These are phyloP conservation scores for Ustilago bromivora DNA, from an alignment of 1,284 basidiomycete genomes.

Conservation along the genomic window DNA sequence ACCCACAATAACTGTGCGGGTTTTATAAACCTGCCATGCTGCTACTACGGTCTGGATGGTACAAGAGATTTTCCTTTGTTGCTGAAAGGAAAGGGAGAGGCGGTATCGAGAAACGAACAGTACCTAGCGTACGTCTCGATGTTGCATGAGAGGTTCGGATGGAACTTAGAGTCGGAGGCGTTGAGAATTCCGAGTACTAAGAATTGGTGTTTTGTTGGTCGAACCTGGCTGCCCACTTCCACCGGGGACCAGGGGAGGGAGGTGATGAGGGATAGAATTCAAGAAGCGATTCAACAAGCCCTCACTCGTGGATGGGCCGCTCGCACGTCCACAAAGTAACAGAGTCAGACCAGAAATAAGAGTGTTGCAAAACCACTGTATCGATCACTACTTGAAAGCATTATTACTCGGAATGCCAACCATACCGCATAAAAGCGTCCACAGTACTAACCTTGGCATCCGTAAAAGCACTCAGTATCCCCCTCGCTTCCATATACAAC, in stretches of 20 bases:
- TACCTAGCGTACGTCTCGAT: conserved; percentile 68
- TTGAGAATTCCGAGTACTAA: conserved; percentile 90
- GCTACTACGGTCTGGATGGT: conserved; percentile 73
- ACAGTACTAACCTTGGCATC: conserved; percentile 53
- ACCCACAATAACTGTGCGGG: conserved; percentile 79
- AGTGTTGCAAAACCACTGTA: not conserved
- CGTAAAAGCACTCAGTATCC: conserved; percentile 44
- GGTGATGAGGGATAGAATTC: conserved; percentile 1
- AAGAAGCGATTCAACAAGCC: conserved; percentile 16
- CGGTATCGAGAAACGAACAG: conserved; percentile 69
- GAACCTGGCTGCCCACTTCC: not conserved
- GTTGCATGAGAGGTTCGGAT: conserved; percentile 76
- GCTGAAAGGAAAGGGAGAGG: not conserved
- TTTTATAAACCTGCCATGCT: conserved; percentile 92
- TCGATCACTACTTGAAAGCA: not conserved
- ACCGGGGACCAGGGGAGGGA: not conserved
- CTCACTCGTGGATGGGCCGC: conserved; percentile 12
- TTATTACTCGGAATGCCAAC: conserved; percentile 58
- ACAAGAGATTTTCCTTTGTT: conserved; percentile 14
- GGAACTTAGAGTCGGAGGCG: conserved; percentile 85
- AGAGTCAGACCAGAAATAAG: not conserved
- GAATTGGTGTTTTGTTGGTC: conserved; percentile 86
- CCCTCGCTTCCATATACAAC: conserved; percentile 61
- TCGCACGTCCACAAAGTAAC: not conserved
- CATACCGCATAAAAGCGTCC: conserved; percentile 66